Base-by-base conservation (phyloP, 495 filamentous ascomycete genomes). In the Lasiosphaeria ovina region DNA sequence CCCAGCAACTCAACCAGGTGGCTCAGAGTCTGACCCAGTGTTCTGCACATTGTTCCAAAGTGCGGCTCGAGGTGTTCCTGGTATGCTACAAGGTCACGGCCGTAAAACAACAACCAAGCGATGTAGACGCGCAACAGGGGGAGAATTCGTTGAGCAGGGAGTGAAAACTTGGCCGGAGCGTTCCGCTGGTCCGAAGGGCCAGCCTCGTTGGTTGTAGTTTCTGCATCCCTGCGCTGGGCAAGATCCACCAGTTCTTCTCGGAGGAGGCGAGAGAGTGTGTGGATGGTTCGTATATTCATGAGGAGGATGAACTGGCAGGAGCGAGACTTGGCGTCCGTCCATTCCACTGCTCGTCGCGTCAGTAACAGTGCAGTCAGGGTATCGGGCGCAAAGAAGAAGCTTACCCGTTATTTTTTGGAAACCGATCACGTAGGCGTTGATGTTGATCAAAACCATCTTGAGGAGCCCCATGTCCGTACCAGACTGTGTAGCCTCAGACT, bases 401-500 rank as follows among this genome's bases (percentile, higher is more conserved):
- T 78, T 80, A 91, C 89, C 77, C 68, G 75, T 76, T 49, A 88
- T 80, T 59, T 83, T 85, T 24, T 80, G 70, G 17, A 77, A 77
- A 32, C 91, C 87, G 64, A 87, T 82, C 60, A 85, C 85, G 68
- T 95, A 89, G 10, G 93, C 91, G 1, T 91, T 85, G 52, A 97
- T 87, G 65, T 95, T 98, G 58, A 91, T 85, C 35, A 97, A 77
- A 50, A 91, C 85, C 63, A 97, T 86, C 67, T 92, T 93, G 51
- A 90, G 82, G 34, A 96, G 70, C 4, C 83, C 84, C 31, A 80
- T 82, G 55, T 91, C 83, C 40, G 87, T 73, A 2, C 65, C 66
- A n/a, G 66, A 52, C 10, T 64, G 55, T 1, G 57, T 61, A 14
- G 61, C 81, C 24, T 24, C 24, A 24, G 24, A 24, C 2, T 24